These are phyloP conservation scores for Hebeloma cylindrosporum DNA, from an alignment of 768 basidiomycete genomes.

Conservation along the genomic window DNA sequence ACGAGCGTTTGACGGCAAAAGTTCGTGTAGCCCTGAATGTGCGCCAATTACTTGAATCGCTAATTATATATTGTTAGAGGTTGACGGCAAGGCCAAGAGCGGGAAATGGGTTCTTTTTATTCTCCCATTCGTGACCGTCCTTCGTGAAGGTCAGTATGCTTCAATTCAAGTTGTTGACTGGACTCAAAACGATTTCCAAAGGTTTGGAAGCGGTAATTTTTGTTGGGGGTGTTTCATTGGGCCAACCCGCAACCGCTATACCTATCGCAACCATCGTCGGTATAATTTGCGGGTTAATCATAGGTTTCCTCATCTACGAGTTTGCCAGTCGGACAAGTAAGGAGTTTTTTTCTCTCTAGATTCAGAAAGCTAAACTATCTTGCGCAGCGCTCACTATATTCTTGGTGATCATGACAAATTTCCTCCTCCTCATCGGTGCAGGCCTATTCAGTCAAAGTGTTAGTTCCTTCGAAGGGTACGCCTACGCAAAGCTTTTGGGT, in stretches of 20 bases:
- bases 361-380: neutral
- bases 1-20: conserved; percentile 64
- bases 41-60: neutral
- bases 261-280: conserved; percentile 91
- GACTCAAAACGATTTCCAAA: conserved; percentile 18
- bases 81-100: conserved; percentile 47
- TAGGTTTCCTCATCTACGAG: conserved; percentile 77
- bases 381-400: conserved; percentile 73
- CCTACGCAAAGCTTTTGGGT: conserved; percentile 70
- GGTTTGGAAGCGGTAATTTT: conserved; percentile 91
- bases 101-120: conserved; percentile 89
- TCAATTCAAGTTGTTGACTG: neutral
- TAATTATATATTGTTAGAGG: conserved; percentile 30
- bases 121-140: conserved; percentile 87
- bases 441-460: conserved; percentile 86
- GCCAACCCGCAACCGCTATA: conserved; percentile 77
- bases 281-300: conserved; percentile 69
- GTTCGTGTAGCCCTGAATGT: conserved; percentile 33
- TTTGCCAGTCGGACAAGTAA: conserved; percentile 74
- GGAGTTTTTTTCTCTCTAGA: conserved; percentile 18
- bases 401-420: conserved; percentile 88
- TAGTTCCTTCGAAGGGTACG: conserved; percentile 68
- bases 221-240: conserved; percentile 90
- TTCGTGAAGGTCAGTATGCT: conserved; percentile 73
- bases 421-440: conserved; percentile 91